These are phyloP conservation scores for Phytophthora aleatoria DNA, from an alignment of 352 stramenopile genomes.

Conservation along the genomic window DNA sequence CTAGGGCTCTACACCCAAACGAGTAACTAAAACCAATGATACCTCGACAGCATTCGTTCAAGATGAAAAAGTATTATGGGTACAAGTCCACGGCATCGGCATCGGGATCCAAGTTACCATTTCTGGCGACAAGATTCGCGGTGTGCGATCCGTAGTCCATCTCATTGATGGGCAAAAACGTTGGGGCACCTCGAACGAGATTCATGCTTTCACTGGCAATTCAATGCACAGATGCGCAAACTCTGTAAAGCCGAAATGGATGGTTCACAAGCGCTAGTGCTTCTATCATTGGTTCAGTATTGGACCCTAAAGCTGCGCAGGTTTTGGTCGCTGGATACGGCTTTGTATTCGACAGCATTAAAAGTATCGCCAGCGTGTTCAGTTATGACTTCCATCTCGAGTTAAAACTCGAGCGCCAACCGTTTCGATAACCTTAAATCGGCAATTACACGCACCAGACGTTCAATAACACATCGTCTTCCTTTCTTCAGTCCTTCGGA, in stretches of 20 bases:
- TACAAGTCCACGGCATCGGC: not conserved
- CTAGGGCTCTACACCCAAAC: too few species aligned
- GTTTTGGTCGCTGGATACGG: too few species aligned
- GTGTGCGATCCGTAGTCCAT: not conserved
- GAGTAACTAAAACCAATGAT: too few species aligned
- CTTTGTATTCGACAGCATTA: too few species aligned
- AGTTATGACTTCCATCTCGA: too few species aligned
- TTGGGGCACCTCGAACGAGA: not conserved
- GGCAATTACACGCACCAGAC: not conserved
- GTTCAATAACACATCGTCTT: not conserved
- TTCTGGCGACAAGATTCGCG: not conserved
- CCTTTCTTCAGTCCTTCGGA: not conserved
- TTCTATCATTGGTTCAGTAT: too few species aligned
- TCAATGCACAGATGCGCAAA: not conserved
- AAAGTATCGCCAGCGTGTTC: too few species aligned
- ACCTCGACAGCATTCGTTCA: not conserved
- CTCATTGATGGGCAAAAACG: conserved; percentile 1
- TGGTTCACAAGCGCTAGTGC: not conserved
- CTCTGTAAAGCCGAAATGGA: not conserved
- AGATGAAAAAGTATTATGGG: not conserved
- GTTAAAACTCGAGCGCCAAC: too few species aligned
- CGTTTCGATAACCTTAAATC: not conserved
- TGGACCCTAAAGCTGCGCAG: too few species aligned
- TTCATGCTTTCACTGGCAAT: not conserved
- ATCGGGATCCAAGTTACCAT: not conserved